A percentile compares a stretch with the other conserved stretches of the same genome.
These are phyloP conservation scores for Gonium pectorale DNA, from an alignment of 139 green algal genomes.

Conservation along the genomic window DNA sequence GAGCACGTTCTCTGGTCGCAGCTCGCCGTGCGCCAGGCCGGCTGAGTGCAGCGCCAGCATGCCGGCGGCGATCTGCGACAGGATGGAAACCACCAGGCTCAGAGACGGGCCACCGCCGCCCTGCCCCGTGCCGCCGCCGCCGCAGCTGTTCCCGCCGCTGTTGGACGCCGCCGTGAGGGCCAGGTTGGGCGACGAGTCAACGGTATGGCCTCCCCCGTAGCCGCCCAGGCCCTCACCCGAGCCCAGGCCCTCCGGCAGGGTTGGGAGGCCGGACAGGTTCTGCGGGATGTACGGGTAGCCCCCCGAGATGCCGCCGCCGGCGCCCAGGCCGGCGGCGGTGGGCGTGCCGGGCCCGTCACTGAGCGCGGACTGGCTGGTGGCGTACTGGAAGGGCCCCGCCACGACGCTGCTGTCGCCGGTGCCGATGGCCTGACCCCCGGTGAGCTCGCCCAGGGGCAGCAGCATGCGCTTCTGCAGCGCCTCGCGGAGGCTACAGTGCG, in stretches of 20 bases:
- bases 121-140: neutral
- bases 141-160: neutral
- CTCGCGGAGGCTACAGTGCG: slow-evolving; percentile 51
- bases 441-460: neutral
- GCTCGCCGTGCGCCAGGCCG: slow-evolving; percentile 60
- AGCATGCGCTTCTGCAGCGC: slow-evolving; percentile 46
- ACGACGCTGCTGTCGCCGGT: neutral
- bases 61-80: slow-evolving; percentile 53
- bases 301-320: neutral
- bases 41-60: slow-evolving; percentile 52
- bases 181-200: neutral
- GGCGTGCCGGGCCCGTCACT: neutral
- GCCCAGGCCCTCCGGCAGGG: slow-evolving; percentile 2
- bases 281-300: neutral
- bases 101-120: slow-evolving; percentile 2
- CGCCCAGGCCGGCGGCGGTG: neutral
- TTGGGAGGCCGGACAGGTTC: neutral
- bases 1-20: slow-evolving; percentile 61
- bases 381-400: neutral
- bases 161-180: slow-evolving; percentile 4
- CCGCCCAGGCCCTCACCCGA: too few species aligned
- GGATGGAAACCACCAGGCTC: slow-evolving; percentile 46
- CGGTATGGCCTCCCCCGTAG: too few species aligned
- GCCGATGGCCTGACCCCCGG: neutral
- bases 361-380: slow-evolving; percentile 11